Evolutionary conservation across 768 basidiomycete genomes (phyloP).

Genomic region (Mycena indigotica): DNA sequence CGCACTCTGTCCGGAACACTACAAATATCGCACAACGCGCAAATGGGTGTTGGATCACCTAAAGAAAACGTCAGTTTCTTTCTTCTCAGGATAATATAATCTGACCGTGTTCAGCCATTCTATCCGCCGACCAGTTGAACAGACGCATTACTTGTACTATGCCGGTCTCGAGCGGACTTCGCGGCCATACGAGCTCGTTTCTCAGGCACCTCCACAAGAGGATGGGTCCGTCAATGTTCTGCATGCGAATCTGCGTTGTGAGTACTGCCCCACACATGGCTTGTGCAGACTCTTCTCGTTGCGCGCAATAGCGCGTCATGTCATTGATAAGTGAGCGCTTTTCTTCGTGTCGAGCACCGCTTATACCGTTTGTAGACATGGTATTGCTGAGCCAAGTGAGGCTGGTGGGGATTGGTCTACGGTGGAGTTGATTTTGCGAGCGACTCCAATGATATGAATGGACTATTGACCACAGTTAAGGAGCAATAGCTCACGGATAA

Average conservation of each 20-base stretch:
- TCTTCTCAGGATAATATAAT: neutral
- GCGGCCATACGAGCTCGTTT: constrained; percentile 9
- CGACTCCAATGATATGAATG: no score
- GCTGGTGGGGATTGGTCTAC: neutral
- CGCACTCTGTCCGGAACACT: constrained; percentile 22
- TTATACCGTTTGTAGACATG: constrained; percentile 19
- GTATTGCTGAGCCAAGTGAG: neutral
- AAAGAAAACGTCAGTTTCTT: neutral
- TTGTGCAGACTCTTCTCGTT: constrained; percentile 13
- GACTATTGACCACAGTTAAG: no score
- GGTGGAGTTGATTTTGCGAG: neutral
- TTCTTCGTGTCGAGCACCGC: constrained; percentile 30
- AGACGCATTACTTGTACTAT: constrained; percentile 8
- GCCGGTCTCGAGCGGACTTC: constrained; percentile 11
- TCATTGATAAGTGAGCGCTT: constrained; percentile 13
- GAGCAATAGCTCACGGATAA: no score
- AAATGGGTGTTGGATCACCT: constrained; percentile 11
- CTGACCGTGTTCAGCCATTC: neutral
- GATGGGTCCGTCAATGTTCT: neutral
- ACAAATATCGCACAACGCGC: constrained; percentile 10
- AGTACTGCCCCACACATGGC: constrained; percentile 3
- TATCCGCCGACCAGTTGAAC: constrained; percentile 3
- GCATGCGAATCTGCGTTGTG: constrained; percentile 7
- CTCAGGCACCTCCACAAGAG: neutral
- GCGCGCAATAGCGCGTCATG: constrained; percentile 9